Base-by-base conservation (phyloP, 2,329 filamentous ascomycete species). In the Fusarium pilosicola region DNA sequence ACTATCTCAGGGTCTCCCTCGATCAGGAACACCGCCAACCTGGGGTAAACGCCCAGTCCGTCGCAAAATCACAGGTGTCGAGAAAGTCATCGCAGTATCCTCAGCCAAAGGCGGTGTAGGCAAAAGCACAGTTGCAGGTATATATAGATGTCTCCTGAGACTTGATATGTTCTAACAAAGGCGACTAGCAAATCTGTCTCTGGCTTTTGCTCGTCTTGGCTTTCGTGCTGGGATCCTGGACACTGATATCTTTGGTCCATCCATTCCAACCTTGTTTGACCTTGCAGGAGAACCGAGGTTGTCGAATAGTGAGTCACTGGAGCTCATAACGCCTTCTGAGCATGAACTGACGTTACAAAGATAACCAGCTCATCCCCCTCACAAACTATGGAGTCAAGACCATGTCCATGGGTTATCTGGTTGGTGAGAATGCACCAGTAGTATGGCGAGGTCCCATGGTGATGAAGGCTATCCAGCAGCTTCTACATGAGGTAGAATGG, bases 71-170 rank as follows among this genome's bases (percentile, higher is more conserved):
- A 88, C 89, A 32, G 91, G 95, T 80, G 96, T 99, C 30, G 89
- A 91, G 74, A 97, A 97, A 81, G 91, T 98, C n/a, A 90, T 99
- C 67, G 95, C 95, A n/a, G 94, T 99, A 20, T 97, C 95, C 8
- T 98, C 95, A 4, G 96, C 96, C 20, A 99, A 99, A 80, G 96
- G 96, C 6, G 96, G 96, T n/a, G 96, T 99, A 1, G 96, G 96
- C 3, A 99, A 99, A 81, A 97, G 94, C 76, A 99, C 96, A 13
- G 91, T 98, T 49, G 92, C 96, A 67, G 93, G 94, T 94, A 81
- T 41, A 62, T 22, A 65, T 36, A 9, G 10, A 32, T 14, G 18
- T 15, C 28, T 26, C 48, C 26, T 17, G 41, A 13, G 9, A 17
- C 15, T 28, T n/a, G 39, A 44, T 6, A 1, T 32, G 3, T 52